These are phyloP conservation scores for Phytophthora pluvialis DNA, from an alignment of 352 stramenopile genomes.

Conservation along the genomic window DNA sequence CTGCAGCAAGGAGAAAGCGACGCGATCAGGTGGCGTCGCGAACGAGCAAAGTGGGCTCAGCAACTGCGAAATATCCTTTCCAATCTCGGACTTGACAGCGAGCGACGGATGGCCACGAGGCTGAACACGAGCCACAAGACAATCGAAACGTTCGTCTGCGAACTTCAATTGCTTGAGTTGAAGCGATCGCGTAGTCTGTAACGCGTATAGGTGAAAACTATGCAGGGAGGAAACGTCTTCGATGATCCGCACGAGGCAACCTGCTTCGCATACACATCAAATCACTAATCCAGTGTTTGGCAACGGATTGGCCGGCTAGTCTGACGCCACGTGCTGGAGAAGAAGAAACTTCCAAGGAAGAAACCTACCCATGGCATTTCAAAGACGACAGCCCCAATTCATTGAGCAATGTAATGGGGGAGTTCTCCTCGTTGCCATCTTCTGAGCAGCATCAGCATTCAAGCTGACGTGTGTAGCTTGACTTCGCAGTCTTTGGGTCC, in stretches of 20 bases:
- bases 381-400: not conserved
- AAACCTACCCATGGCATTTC: not conserved
- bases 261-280: not conserved
- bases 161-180: slow-evolving; percentile 13
- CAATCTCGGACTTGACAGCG: not conserved
- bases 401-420: not conserved
- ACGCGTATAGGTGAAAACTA: no score
- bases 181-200: not conserved
- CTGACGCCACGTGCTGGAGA: not conserved
- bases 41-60: not conserved
- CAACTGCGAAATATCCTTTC: not conserved
- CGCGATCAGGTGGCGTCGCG: not conserved
- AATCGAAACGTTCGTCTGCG: not conserved
- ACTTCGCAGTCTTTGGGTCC: not conserved
- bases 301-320: slow-evolving; percentile 15
- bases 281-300: slow-evolving; percentile 1
- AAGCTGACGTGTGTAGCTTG: not conserved
- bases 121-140: not conserved
- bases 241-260: no score
- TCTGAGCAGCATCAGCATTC: not conserved
- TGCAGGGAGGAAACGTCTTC: not conserved
- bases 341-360: slow-evolving; percentile 8
- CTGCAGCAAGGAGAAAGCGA: not conserved
- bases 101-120: not conserved
- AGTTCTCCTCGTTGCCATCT: not conserved